Conservation (phyloP, 148 eudicot species). For the Hydrangea macrophylla region DNA sequence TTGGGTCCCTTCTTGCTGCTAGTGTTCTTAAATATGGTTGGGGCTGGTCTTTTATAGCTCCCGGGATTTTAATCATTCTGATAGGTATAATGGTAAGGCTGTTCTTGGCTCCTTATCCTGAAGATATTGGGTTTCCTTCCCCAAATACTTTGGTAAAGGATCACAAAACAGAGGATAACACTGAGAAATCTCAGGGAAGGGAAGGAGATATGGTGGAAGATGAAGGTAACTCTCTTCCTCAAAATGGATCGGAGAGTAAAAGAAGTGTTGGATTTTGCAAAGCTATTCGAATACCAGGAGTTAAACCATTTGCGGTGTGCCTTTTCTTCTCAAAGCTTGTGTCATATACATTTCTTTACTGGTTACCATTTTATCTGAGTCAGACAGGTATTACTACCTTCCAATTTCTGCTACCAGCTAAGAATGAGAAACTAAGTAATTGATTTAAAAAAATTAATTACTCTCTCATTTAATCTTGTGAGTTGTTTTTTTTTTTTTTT, state of each 20-base stretch:
- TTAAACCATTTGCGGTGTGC: constrained; percentile 90
- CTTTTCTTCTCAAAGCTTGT: constrained; percentile 95
- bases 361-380: constrained; percentile 92
- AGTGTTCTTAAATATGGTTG: constrained; percentile 84
- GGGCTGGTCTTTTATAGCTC: constrained; percentile 94
- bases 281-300: constrained; percentile 92
- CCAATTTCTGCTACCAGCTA: not conserved
- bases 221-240: constrained; percentile 7
- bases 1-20: constrained; percentile 88
- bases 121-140: constrained; percentile 72
- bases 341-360: constrained; percentile 91
- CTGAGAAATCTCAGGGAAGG: constrained; percentile 41
- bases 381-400: constrained; percentile 68
- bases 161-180: constrained; percentile 23
- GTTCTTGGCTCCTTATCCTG: constrained; percentile 90
- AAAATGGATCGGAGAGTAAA: constrained; percentile 31
- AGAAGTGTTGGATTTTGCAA: constrained; percentile 66
- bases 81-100: constrained; percentile 70
- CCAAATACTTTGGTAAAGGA: constrained; percentile 29
- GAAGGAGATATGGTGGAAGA: constrained; percentile 20
- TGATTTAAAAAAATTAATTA: not conserved
- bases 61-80: constrained; percentile 61
- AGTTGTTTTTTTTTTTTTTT: too few species aligned
- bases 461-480: too few species aligned
- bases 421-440: not conserved